These are phyloP conservation scores for Staphylotrichum tortipilum DNA, from an alignment of 495 filamentous ascomycete genomes.

Conservation along the genomic window DNA sequence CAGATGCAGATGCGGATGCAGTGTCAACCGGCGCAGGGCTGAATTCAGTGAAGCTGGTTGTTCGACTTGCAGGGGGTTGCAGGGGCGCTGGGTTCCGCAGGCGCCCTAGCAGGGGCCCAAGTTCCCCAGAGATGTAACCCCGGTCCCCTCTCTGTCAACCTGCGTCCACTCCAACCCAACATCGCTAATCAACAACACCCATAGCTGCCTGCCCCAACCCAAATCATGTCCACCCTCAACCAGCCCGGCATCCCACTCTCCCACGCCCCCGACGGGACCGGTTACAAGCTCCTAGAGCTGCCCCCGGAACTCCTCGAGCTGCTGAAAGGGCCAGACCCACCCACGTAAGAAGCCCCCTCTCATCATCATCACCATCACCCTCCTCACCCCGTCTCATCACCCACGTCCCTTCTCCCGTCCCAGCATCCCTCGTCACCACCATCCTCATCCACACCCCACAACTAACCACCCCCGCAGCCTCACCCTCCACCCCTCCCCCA, in stretches of 20 bases:
- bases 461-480: constrained; percentile 39
- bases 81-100: too few relatives aligned
- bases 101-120: too few relatives aligned
- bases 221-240: neutral
- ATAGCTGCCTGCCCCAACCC: too few relatives aligned
- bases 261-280: constrained; percentile 50
- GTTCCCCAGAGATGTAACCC: too few relatives aligned
- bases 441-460: neutral
- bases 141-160: too few relatives aligned
- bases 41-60: too few relatives aligned
- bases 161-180: too few relatives aligned
- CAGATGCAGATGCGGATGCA: too few relatives aligned
- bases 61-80: too few relatives aligned
- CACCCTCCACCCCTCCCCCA: constrained; percentile 52
- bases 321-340: constrained; percentile 51
- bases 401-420: too few relatives aligned
- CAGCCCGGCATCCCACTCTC: constrained; percentile 45
- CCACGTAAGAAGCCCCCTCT: constrained; percentile 40
- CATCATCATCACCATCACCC: neutral
- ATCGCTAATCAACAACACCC: too few relatives aligned
- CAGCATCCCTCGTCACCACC: neutral
- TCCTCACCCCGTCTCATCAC: neutral
- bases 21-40: too few relatives aligned
- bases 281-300: constrained; percentile 73
- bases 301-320: constrained; percentile 62